phyloP scores from a whole-genome alignment of 345 rosid genomes.

The Salix brachista region DNA sequence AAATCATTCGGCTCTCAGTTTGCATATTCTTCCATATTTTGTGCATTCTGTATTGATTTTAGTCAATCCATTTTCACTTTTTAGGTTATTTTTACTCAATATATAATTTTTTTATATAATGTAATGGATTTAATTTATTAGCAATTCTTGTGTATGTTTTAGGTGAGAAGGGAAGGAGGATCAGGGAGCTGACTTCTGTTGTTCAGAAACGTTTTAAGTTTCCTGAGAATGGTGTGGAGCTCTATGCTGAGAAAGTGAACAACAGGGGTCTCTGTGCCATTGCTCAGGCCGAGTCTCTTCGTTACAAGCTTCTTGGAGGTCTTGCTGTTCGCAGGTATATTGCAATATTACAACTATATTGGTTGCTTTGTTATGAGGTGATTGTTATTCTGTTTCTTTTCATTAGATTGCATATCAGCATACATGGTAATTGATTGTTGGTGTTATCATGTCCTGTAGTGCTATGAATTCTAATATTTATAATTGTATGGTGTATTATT shows the following conservation, averaged over 20 bases:
- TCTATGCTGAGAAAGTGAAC: slow-evolving; percentile 34
- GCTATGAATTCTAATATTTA: background rate
- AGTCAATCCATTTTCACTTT: no score
- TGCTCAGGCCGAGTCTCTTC: slow-evolving; percentile 37
- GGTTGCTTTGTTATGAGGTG: background rate
- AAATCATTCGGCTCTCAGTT: background rate
- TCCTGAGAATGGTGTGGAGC: slow-evolving; percentile 33
- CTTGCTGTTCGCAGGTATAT: slow-evolving; percentile 33
- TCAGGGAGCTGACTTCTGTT: slow-evolving; percentile 27
- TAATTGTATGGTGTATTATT: background rate
- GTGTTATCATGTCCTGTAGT: background rate
- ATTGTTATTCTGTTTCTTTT: background rate
- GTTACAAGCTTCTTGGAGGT: slow-evolving; percentile 39
- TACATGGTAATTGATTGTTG: background rate
- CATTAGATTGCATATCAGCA: background rate
- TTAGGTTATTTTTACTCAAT: background rate
- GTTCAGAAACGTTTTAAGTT: slow-evolving; percentile 36
- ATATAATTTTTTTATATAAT: background rate
- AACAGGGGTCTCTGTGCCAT: slow-evolving; percentile 35
- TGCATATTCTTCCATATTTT: background rate
- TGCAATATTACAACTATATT: background rate
- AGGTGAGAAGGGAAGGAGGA: slow-evolving; percentile 33
- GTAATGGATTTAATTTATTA: background rate
- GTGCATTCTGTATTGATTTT: no score
- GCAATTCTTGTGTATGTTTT: background rate